phyloP scores from a whole-genome alignment of 2,329 filamentous ascomycete genomes.

The Coniochaeta hoffmannii region DNA sequence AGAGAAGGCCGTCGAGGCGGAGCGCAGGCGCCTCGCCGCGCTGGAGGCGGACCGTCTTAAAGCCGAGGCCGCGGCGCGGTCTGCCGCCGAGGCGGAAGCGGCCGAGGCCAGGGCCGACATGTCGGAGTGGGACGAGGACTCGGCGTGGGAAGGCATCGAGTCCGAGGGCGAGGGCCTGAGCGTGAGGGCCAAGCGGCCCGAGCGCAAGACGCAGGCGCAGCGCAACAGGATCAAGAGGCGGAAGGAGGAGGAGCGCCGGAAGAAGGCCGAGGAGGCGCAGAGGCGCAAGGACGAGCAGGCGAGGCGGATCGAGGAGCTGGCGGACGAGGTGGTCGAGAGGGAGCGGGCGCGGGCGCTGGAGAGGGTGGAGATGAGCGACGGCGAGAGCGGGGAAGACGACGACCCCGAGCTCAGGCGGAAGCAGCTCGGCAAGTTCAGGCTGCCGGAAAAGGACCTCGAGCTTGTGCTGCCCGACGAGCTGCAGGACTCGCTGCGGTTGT shows the following conservation, averaged over 20 bases:
- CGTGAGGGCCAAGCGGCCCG: constrained; percentile 63
- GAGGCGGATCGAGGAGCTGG: constrained; percentile 63
- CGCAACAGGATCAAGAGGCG: constrained; percentile 81
- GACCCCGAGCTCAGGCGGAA: constrained; percentile 60
- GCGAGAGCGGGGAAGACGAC: constrained; percentile 50
- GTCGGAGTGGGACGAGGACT: constrained; percentile 76
- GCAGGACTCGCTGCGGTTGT: constrained; percentile 68
- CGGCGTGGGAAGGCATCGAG: constrained; percentile 84
- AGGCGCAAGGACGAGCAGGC: constrained; percentile 67
- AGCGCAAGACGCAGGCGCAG: constrained; percentile 79
- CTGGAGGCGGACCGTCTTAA: constrained; percentile 60
- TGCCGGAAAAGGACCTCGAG: constrained; percentile 75
- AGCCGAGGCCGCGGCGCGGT: constrained; percentile 59
- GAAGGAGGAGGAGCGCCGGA: constrained; percentile 76
- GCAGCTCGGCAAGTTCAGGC: constrained; percentile 63
- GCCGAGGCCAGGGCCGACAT: constrained; percentile 59
- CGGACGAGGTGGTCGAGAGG: constrained; percentile 51
- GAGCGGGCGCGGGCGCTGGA: constrained; percentile 41
- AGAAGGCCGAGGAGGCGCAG: constrained; percentile 68
- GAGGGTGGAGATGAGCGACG: constrained; percentile 36
- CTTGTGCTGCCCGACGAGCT: constrained; percentile 76
- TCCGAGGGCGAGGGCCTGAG: constrained; percentile 66
- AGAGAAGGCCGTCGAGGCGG: constrained; percentile 69
- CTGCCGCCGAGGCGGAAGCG: constrained; percentile 67
- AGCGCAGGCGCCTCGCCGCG: constrained; percentile 63